A percentile compares a stretch with the other conserved stretches of the same genome.
phyloP scores from a whole-genome alignment of 2,329 filamentous ascomycete genomes.

The Pseudogymnoascus sp. region DNA sequence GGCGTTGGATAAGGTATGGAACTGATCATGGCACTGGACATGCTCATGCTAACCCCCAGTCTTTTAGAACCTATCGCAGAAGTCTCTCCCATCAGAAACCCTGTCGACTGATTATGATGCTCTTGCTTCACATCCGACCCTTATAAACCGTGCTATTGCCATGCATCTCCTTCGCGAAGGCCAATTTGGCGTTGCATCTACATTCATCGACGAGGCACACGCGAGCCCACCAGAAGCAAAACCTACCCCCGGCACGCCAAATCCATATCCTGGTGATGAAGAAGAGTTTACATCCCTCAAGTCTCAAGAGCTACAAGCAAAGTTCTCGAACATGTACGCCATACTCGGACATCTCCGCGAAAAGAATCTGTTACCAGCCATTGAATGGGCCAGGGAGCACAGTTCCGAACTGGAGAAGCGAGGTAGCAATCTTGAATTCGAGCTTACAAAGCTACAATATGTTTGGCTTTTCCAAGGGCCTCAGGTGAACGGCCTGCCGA shows the following conservation, averaged over 20 bases:
- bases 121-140: slow-evolving; percentile 61
- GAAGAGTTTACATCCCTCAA: slow-evolving; percentile 47
- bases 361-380: slow-evolving; percentile 71
- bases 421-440: slow-evolving; percentile 91
- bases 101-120: slow-evolving; percentile 74
- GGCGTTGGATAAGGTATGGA: slow-evolving; percentile 65
- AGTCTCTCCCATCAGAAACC: slow-evolving; percentile 36
- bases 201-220: slow-evolving; percentile 68
- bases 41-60: neutral
- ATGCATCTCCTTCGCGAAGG: slow-evolving; percentile 96
- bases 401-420: slow-evolving; percentile 63
- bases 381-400: slow-evolving; percentile 73
- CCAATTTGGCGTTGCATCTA: slow-evolving; percentile 79
- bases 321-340: slow-evolving; percentile 84
- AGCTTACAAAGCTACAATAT: slow-evolving; percentile 82
- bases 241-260: slow-evolving; percentile 25
- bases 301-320: slow-evolving; percentile 61
- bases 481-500: slow-evolving; percentile 44
- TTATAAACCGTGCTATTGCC: slow-evolving; percentile 88
- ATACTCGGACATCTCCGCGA: slow-evolving; percentile 72
- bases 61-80: neutral
- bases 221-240: slow-evolving; percentile 34
- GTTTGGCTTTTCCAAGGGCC: slow-evolving; percentile 74
- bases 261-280: slow-evolving; percentile 25
- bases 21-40: neutral